These are phyloP conservation scores for Teratosphaeria pseudoeucalypti DNA, from an alignment of 2,329 filamentous ascomycete genomes.

Conservation along the genomic window DNA sequence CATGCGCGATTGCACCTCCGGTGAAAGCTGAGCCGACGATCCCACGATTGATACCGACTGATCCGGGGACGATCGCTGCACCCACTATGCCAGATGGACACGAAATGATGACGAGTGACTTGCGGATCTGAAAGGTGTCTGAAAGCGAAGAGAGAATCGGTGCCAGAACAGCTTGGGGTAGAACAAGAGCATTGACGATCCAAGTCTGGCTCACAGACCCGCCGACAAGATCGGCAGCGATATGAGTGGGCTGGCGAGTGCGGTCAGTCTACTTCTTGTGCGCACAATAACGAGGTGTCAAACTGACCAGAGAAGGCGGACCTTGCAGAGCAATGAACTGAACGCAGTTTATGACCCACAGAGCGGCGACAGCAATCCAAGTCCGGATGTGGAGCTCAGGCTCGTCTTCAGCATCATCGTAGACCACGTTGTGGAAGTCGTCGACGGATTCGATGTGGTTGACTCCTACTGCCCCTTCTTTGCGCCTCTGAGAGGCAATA, in stretches of 20 bases:
- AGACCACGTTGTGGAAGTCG: not conserved
- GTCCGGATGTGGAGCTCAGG: constrained; percentile 9
- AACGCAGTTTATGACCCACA: constrained; percentile 9
- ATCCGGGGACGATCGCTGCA: constrained; percentile 9
- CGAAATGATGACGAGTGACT: constrained; percentile 7
- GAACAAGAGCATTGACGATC: constrained; percentile 9
- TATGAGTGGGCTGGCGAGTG: constrained; percentile 3
- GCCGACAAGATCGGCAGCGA: constrained; percentile 4
- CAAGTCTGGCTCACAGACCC: constrained; percentile 5
- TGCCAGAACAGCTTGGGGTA: constrained; percentile 10
- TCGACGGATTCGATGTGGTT: not conserved
- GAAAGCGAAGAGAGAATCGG: constrained; percentile 9
- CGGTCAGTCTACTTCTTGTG: not conserved
- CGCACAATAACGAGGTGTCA: not conserved
- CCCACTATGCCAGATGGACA: constrained; percentile 8
- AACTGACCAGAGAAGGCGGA: constrained; percentile 7
- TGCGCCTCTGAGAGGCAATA: constrained; percentile 1
- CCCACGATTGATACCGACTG: constrained; percentile 5
- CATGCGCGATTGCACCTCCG: constrained; percentile 10
- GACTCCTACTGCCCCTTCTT: not conserved
- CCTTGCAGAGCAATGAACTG: constrained; percentile 10
- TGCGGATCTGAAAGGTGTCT: constrained; percentile 11
- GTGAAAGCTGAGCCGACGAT: constrained; percentile 9
- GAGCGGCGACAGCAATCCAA: constrained; percentile 5
- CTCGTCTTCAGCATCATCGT: constrained; percentile 6